Conservation (phyloP, 2,329 filamentous ascomycete genomes). For the Aspergillus novoparasiticus region DNA sequence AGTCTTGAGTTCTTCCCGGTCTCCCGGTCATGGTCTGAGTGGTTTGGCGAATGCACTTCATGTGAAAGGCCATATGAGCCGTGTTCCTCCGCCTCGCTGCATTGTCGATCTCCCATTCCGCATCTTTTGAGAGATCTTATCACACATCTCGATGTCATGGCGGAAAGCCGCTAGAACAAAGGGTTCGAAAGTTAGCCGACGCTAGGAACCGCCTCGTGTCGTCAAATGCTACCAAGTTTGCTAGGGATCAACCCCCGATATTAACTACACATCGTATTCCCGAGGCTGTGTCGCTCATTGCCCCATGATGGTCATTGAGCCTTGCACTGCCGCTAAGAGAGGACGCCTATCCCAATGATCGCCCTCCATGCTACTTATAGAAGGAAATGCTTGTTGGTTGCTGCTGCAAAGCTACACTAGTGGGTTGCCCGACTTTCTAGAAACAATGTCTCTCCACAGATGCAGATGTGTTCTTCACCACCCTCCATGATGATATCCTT, state of each 20-base stretch:
- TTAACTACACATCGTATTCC: background rate
- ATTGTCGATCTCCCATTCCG: no score
- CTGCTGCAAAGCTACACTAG: background rate
- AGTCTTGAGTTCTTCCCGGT: no score
- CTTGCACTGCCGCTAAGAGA: slow-evolving; percentile 7
- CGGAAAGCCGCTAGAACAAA: background rate
- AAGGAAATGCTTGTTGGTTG: slow-evolving; percentile 2
- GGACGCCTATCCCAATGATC: background rate
- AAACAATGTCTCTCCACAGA: background rate
- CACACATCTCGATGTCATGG: background rate
- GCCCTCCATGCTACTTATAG: background rate
- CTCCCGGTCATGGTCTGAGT: no score
- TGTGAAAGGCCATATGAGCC: background rate
- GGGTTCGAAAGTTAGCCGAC: background rate
- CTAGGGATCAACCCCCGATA: background rate
- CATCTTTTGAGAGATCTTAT: background rate
- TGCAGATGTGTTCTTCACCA: background rate
- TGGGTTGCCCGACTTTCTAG: background rate
- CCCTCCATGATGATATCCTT: background rate
- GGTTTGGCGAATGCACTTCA: background rate
- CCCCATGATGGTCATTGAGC: slow-evolving; percentile 6
- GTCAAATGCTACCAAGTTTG: background rate
- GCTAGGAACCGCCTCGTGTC: background rate
- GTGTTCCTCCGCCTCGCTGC: background rate
- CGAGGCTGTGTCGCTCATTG: slow-evolving; percentile 7